Evolutionary conservation across 257 asterid species (phyloP).

Genomic region (Lantana camara): DNA sequence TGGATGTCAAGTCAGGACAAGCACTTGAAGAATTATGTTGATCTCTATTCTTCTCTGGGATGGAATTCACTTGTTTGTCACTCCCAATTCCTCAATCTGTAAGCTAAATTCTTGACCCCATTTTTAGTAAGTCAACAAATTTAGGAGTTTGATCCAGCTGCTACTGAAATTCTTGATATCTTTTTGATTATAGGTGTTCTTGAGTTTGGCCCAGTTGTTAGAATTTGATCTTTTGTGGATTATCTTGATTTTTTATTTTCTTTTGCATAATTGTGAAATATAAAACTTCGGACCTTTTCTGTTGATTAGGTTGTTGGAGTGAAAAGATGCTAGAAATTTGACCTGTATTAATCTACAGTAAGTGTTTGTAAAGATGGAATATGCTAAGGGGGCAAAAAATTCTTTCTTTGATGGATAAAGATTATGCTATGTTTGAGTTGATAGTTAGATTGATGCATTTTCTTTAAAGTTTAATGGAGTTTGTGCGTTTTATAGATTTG

Average conservation of each 20-base stretch:
- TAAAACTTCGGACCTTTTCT: too few species aligned
- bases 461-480: not conserved
- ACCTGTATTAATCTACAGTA: not conserved
- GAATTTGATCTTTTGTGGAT: not conserved
- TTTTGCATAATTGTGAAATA: not conserved
- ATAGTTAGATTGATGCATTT: constrained; percentile 4
- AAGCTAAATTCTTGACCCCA: constrained; percentile 31
- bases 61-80: constrained; percentile 94
- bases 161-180: not conserved
- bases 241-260: constrained; percentile 13
- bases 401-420: not conserved
- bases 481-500: not conserved
- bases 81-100: constrained; percentile 82
- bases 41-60: constrained; percentile 75
- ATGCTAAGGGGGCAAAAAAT: not conserved
- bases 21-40: constrained; percentile 69
- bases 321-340: constrained; percentile 3
- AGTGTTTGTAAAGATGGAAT: not conserved
- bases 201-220: not conserved
- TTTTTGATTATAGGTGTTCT: constrained; percentile 13
- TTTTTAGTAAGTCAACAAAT: not conserved
- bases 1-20: constrained; percentile 91
- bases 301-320: not conserved
- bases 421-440: too few species aligned
- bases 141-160: constrained; percentile 18